Evolutionary conservation across 1,284 basidiomycete species (phyloP).

Genomic region (Macrocystidia cucumis): DNA sequence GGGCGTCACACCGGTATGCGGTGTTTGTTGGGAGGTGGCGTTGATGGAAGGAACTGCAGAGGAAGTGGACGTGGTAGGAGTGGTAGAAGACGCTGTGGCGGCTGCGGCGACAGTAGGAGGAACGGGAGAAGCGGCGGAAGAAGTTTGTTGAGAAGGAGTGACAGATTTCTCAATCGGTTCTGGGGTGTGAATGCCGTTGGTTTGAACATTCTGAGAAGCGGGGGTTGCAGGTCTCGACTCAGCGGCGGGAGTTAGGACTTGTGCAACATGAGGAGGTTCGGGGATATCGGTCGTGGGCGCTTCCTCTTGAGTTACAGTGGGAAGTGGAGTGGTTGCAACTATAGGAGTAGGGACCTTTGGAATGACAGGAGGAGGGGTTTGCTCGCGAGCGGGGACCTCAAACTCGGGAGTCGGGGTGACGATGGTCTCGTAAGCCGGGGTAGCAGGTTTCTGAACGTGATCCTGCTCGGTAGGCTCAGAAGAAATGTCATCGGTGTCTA

Average conservation of each 20-base stretch:
- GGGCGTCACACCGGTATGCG: no score
- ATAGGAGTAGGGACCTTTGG: constrained; percentile 22
- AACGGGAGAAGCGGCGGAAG: constrained; percentile 28
- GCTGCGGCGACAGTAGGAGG: constrained; percentile 24
- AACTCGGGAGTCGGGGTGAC: constrained; percentile 23
- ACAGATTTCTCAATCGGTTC: constrained; percentile 21
- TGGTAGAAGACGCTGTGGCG: constrained; percentile 19
- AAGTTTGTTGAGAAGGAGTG: constrained; percentile 21
- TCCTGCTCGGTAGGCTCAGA: constrained; percentile 29
- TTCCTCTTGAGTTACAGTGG: constrained; percentile 29
- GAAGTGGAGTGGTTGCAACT: constrained; percentile 24
- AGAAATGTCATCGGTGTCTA: constrained; percentile 71
- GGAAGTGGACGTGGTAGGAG: constrained; percentile 27
- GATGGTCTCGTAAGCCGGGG: constrained; percentile 14
- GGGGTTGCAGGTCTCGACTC: constrained; percentile 22
- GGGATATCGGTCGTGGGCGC: constrained; percentile 24
- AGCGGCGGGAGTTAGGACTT: constrained; percentile 30
- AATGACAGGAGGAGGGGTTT: constrained; percentile 24
- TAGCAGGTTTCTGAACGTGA: constrained; percentile 1
- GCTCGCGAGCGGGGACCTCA: constrained; percentile 20
- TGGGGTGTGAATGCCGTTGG: constrained; percentile 23
- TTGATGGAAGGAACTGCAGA: no score
- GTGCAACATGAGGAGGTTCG: constrained; percentile 24
- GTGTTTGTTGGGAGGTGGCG: no score
- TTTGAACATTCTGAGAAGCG: constrained; percentile 15